phyloP scores from a whole-genome alignment of 768 basidiomycete genomes.

The Boletus eberwhitei region DNA sequence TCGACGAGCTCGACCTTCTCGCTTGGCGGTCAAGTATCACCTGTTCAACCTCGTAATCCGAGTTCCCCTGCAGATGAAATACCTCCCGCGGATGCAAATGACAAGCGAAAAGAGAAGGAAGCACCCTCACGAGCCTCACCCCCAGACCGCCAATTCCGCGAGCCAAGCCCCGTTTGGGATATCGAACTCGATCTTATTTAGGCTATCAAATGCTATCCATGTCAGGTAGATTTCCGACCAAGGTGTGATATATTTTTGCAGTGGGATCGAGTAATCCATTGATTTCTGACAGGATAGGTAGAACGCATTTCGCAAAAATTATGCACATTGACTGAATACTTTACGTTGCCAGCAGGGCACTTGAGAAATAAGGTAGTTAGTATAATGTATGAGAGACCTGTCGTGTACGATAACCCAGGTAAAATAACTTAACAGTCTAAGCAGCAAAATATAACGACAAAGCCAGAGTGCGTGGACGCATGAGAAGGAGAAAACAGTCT shows the following conservation, averaged over 20 bases:
- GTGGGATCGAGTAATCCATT: background rate
- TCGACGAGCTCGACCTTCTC: constrained; percentile 47
- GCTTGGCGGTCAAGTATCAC: constrained; percentile 25
- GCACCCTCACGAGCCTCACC: background rate
- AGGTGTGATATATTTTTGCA: background rate
- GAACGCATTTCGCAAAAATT: background rate
- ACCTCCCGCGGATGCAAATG: background rate
- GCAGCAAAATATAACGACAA: background rate
- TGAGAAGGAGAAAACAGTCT: background rate
- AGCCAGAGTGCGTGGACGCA: background rate
- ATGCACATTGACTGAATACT: constrained; percentile 25
- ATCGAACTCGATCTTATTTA: constrained; percentile 58
- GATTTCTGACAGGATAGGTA: background rate
- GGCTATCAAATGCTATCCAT: constrained; percentile 16
- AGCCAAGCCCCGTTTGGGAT: constrained; percentile 67
- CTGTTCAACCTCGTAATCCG: background rate
- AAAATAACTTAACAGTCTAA: background rate
- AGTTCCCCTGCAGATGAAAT: background rate
- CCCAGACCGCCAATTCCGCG: constrained; percentile 28
- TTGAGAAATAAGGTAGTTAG: background rate
- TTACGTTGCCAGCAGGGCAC: constrained; percentile 13
- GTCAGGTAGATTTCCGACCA: background rate
- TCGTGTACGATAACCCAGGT: background rate
- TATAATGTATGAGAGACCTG: background rate
- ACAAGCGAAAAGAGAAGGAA: constrained; percentile 25